Percentiles rank a stretch among this genome's conserved stretches.
phyloP scores from a whole-genome alignment of 2,329 filamentous ascomycete genomes.

The Penicillium hesseltinei region DNA sequence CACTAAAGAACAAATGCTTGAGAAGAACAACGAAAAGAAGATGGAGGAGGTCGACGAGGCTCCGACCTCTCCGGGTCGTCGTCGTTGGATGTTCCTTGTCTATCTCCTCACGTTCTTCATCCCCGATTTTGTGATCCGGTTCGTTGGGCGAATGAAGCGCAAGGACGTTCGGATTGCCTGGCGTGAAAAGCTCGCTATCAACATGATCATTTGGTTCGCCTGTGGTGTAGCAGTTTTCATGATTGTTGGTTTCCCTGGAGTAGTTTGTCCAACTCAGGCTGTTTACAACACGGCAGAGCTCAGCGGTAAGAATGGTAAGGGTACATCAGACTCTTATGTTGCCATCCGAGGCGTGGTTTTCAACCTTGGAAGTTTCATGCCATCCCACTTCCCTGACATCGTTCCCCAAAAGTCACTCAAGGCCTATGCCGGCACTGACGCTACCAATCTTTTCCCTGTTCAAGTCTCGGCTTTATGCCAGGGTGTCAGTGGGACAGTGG shows the following conservation, averaged over 20 bases:
- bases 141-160: conserved; percentile 78
- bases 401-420: conserved; percentile 62
- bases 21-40: conserved; percentile 88
- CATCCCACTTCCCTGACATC: conserved; percentile 73
- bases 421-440: conserved; percentile 82
- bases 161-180: conserved; percentile 91
- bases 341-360: conserved; percentile 89
- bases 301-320: conserved; percentile 68
- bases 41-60: conserved; percentile 88
- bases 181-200: conserved; percentile 97
- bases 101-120: conserved; percentile 82
- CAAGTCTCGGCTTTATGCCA: conserved; percentile 91
- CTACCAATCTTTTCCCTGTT: conserved; percentile 85
- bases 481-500: conserved; percentile 65
- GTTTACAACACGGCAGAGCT: conserved; percentile 81
- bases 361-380: conserved; percentile 70
- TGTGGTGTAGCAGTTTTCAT: conserved; percentile 81
- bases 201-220: conserved; percentile 90
- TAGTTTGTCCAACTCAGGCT: conserved; percentile 89
- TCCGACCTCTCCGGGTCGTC: conserved; percentile 73
- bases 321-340: conserved; percentile 63
- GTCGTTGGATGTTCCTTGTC: conserved; percentile 85
- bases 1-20: conserved; percentile 88
- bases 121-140: conserved; percentile 77
- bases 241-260: conserved; percentile 78